phyloP scores from a whole-genome alignment of 2,329 filamentous ascomycete species.

The Colletotrichum cereale region DNA sequence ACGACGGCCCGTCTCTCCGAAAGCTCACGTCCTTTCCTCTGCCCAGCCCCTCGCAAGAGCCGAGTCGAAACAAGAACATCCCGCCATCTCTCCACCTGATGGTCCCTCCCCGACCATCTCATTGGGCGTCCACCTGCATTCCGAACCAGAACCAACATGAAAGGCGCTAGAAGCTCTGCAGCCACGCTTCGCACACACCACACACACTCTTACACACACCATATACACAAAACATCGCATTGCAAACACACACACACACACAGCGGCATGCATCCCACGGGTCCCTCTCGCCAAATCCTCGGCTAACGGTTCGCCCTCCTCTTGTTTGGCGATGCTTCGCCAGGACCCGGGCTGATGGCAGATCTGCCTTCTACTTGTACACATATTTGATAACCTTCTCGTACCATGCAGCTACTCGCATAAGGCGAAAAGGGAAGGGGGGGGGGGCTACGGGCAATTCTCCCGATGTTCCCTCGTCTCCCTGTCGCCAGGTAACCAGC shows the following conservation, averaged over 20 bases:
- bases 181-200: constrained; percentile 1
- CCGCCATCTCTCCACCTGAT: constrained; percentile 33
- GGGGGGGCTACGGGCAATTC: constrained; percentile 14
- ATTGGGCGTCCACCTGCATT: constrained; percentile 24
- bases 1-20: constrained; percentile 53
- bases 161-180: constrained; percentile 6
- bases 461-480: constrained; percentile 16
- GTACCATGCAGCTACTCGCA: constrained; percentile 2
- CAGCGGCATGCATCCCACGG: constrained; percentile 16
- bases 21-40: constrained; percentile 37
- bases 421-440: not conserved
- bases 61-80: constrained; percentile 36
- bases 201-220: not conserved
- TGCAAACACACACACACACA: no score
- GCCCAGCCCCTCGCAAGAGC: constrained; percentile 8
- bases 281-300: constrained; percentile 30
- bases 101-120: not conserved
- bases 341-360: not conserved
- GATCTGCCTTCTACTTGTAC: constrained; percentile 1
- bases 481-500: constrained; percentile 25
- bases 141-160: constrained; percentile 18
- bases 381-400: not conserved
- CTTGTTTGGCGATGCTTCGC: constrained; percentile 7
- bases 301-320: constrained; percentile 8
- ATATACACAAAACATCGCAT: not conserved